Conservation (phyloP, 495 filamentous ascomycete species). For the Podospora anserina region DNA sequence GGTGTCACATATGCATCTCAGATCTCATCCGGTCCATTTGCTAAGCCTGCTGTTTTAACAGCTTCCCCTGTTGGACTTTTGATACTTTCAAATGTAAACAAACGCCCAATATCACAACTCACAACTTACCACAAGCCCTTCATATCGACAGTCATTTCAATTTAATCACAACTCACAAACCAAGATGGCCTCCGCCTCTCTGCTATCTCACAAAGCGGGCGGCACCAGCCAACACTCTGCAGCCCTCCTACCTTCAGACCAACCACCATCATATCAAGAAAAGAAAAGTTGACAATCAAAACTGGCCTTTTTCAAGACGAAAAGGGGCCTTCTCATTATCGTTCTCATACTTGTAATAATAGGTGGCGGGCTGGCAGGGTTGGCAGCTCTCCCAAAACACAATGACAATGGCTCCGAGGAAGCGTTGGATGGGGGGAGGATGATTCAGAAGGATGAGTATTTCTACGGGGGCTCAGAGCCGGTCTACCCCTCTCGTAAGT, state of each 20-base stretch:
- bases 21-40: background rate
- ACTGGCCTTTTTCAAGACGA: conserved; percentile 38
- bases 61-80: background rate
- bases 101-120: background rate
- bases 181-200: background rate
- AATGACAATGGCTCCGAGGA: conserved; percentile 10
- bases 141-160: too few species aligned
- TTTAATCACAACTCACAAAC: background rate
- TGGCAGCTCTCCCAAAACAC: conserved; percentile 32
- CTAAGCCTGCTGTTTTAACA: background rate
- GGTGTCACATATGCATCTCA: background rate
- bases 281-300: conserved; percentile 34
- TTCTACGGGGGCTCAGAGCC: conserved; percentile 59
- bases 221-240: background rate
- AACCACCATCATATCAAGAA: conserved; percentile 5
- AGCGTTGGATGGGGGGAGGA: background rate
- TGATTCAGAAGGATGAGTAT: conserved; percentile 42
- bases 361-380: conserved; percentile 33
- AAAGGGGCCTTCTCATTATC: conserved; percentile 36
- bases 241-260: background rate
- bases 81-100: background rate
- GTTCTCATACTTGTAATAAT: conserved; percentile 37
- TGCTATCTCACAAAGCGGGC: background rate
- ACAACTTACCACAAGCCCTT: background rate
- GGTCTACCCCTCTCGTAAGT: conserved; percentile 57